Conservation (phyloP, 768 basidiomycete genomes). For the Phaeotremella skinneri region DNA sequence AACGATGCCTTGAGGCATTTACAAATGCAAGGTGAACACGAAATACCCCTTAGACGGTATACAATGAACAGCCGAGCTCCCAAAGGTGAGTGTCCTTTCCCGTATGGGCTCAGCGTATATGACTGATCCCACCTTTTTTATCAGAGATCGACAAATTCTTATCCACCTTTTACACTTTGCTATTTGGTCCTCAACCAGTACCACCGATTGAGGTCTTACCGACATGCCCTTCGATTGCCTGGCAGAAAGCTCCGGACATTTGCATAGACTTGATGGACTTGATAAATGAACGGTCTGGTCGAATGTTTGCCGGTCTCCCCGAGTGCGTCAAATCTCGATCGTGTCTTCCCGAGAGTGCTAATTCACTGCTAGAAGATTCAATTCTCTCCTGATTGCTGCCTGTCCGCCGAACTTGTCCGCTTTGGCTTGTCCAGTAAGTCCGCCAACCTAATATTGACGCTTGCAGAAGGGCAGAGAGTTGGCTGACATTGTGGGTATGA, state of each 20-base stretch:
- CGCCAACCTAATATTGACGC: background rate
- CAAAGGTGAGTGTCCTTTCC: slow-evolving; percentile 17
- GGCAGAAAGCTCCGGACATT: slow-evolving; percentile 22
- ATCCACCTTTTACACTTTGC: slow-evolving; percentile 42
- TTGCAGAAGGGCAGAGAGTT: background rate
- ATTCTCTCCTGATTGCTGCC: slow-evolving; percentile 33
- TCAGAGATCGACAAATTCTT: slow-evolving; percentile 18
- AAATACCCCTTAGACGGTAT: slow-evolving; percentile 22
- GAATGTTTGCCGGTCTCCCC: slow-evolving; percentile 36
- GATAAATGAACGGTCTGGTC: slow-evolving; percentile 38
- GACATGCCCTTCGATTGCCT: slow-evolving; percentile 22
- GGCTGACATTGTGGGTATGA: background rate
- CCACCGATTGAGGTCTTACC: slow-evolving; percentile 22
- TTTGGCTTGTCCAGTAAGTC: slow-evolving; percentile 24
- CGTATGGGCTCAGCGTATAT: background rate
- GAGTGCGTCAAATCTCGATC: slow-evolving; percentile 31
- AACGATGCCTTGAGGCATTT: slow-evolving; percentile 9
- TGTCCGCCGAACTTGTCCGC: slow-evolving; percentile 29
- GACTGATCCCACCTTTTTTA: background rate
- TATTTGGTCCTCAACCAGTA: slow-evolving; percentile 28
- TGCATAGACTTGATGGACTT: slow-evolving; percentile 31
- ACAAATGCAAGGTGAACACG: slow-evolving; percentile 20
- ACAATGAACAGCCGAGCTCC: background rate
- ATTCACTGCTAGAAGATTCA: slow-evolving; percentile 36
- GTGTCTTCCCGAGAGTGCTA: background rate